These are phyloP conservation scores for Erucastrum elatum DNA, from an alignment of 345 rosid genomes.

Conservation along the genomic window DNA sequence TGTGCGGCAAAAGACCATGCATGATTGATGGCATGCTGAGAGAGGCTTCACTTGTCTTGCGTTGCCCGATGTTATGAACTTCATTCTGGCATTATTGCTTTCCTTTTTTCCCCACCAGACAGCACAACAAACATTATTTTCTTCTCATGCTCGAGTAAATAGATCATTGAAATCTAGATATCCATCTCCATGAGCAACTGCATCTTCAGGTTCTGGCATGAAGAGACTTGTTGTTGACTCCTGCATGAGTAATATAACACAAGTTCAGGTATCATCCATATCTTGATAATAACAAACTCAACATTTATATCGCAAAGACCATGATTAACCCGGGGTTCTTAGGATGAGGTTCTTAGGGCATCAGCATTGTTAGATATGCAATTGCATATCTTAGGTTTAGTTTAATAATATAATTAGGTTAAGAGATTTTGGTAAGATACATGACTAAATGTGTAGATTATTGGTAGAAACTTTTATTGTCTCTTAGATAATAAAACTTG, in stretches of 20 bases:
- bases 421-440: too few species aligned
- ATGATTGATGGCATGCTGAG: not conserved
- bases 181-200: constrained; percentile 64
- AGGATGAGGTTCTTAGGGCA: too few species aligned
- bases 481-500: too few species aligned
- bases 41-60: constrained; percentile 12
- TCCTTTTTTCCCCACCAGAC: not conserved
- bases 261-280: constrained; percentile 3
- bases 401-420: too few species aligned
- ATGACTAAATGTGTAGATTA: too few species aligned
- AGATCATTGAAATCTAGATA: constrained; percentile 88
- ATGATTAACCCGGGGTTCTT: too few species aligned
- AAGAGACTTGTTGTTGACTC: constrained; percentile 70
- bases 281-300: not conserved
- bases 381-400: too few species aligned
- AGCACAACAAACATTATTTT: constrained; percentile 12
- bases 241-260: constrained; percentile 44
- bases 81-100: constrained; percentile 6
- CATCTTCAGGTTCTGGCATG: constrained; percentile 67
- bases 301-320: not conserved
- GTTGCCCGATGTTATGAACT: constrained; percentile 7
- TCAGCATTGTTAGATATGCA: too few species aligned
- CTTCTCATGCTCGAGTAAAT: constrained; percentile 53
- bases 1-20: not conserved
- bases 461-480: too few species aligned